These are phyloP conservation scores for Neopestalotiopsis clavispora DNA, from an alignment of 2,329 filamentous ascomycete genomes.

Conservation along the genomic window DNA sequence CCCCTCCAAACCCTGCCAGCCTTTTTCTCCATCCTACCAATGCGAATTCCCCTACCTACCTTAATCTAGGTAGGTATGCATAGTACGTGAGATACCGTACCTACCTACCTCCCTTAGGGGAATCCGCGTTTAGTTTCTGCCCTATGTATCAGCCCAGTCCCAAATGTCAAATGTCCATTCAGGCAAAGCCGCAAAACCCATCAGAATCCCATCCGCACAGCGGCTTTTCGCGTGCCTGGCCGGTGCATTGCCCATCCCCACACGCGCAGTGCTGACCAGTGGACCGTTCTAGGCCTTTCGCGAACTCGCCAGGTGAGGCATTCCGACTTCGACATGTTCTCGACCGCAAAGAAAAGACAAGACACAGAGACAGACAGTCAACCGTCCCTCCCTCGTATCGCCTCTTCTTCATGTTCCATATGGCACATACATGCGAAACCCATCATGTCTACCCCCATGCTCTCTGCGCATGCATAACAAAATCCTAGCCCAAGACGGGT, in stretches of 20 bases:
- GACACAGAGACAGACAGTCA: too few relatives aligned
- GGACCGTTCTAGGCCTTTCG: conserved; percentile 35
- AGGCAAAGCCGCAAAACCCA: neutral
- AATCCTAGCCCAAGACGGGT: neutral
- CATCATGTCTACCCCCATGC: neutral
- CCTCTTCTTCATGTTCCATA: neutral
- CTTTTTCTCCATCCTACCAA: neutral
- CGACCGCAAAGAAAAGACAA: conserved; percentile 3
- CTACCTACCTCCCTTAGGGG: neutral
- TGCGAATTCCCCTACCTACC: neutral
- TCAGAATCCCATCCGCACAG: neutral
- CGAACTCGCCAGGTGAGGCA: conserved; percentile 36
- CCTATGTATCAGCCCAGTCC: neutral
- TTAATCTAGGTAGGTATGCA: too few relatives aligned
- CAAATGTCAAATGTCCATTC: neutral
- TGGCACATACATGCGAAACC: too few relatives aligned
- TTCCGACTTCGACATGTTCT: neutral
- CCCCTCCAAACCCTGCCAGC: neutral
- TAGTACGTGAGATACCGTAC: neutral
- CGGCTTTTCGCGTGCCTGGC: neutral
- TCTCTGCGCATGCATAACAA: neutral
- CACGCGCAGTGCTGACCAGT: conserved; percentile 13
- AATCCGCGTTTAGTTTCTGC: neutral
- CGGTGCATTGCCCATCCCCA: conserved; percentile 5
- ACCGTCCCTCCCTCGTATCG: neutral